Evolutionary conservation across 768 basidiomycete species (phyloP).

Genomic region (Saitozyma podzolica): DNA sequence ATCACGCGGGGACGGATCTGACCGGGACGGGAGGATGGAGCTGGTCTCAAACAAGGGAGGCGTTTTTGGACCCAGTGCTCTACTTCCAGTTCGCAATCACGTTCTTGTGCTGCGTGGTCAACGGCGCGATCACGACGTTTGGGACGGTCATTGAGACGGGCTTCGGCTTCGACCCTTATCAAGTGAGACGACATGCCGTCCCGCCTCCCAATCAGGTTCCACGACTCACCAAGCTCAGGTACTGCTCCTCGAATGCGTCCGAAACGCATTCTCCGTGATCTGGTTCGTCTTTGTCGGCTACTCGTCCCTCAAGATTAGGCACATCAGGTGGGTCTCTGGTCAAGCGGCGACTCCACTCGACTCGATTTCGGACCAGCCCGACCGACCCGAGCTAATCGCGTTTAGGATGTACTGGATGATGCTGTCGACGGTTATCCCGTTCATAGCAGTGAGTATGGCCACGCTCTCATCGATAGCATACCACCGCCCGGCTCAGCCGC

Average conservation of each 20-base stretch:
- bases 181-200: not conserved
- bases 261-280: conserved; percentile 3
- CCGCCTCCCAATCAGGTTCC: not conserved
- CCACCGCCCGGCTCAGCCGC: too few relatives aligned
- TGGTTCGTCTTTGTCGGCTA: conserved; percentile 8
- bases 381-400: not conserved
- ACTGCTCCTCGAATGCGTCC: conserved; percentile 16
- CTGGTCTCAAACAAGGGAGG: conserved; percentile 21
- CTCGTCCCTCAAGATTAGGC: not conserved
- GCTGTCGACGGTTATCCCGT: conserved; percentile 12
- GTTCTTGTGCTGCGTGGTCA: conserved; percentile 11
- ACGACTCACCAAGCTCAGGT: conserved; percentile 15
- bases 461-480: too few relatives aligned
- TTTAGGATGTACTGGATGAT: conserved; percentile 16
- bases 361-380: too few relatives aligned
- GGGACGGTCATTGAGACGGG: conserved; percentile 6
- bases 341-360: too few relatives aligned
- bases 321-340: too few relatives aligned
- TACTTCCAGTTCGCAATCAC: conserved; percentile 22
- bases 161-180: conserved; percentile 6
- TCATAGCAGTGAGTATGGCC: conserved; percentile 8
- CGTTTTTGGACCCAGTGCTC: conserved; percentile 25
- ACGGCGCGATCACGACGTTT: conserved; percentile 29
- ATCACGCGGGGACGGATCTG: conserved; percentile 21
- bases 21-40: conserved; percentile 14